Percentiles rank a stretch among this genome's conserved stretches.
These are phyloP conservation scores for Pilaira anomala DNA, from an alignment of 192 early-diverging fungal species.

Conservation along the genomic window DNA sequence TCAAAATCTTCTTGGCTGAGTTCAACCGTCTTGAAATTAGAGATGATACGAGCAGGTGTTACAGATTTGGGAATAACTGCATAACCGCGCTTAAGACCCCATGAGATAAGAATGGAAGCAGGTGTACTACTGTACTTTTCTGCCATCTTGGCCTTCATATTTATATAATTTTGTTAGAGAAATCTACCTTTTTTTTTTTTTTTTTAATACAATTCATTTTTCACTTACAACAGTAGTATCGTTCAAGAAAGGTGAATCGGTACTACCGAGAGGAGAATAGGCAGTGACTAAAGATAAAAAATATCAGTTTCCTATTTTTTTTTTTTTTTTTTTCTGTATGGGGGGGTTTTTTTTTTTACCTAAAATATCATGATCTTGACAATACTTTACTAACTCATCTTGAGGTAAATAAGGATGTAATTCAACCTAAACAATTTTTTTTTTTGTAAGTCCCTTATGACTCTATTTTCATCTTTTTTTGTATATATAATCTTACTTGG, in stretches of 20 bases:
- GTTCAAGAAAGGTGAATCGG: conserved; percentile 22
- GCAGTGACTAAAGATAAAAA: conserved; percentile 72
- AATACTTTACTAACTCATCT: conserved; percentile 53
- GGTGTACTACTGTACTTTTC: conserved; percentile 59
- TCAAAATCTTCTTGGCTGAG: conserved; percentile 16
- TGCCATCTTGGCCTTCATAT: conserved; percentile 47
- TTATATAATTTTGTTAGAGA: neutral
- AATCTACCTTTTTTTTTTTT: neutral
- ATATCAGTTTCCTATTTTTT: no score
- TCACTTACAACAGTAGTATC: conserved; percentile 26
- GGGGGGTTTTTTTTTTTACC: no score
- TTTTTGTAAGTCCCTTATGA: neutral
- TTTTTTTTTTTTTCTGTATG: no score
- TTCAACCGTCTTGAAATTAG: conserved; percentile 20
- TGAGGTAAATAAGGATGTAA: conserved; percentile 61
- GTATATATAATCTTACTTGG: conserved; percentile 36
- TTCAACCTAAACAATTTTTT: conserved; percentile 55
- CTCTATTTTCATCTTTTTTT: neutral
- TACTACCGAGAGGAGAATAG: conserved; percentile 75
- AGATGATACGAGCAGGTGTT: conserved; percentile 39
- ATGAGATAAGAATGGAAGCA: conserved; percentile 76
- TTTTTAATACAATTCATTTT: conserved; percentile 2
- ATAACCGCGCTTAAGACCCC: conserved; percentile 73
- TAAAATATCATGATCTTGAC: conserved; percentile 1
- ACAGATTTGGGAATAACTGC: conserved; percentile 81